These are phyloP conservation scores for Colletotrichum incanum DNA, from an alignment of 2,329 filamentous ascomycete genomes.

Conservation along the genomic window DNA sequence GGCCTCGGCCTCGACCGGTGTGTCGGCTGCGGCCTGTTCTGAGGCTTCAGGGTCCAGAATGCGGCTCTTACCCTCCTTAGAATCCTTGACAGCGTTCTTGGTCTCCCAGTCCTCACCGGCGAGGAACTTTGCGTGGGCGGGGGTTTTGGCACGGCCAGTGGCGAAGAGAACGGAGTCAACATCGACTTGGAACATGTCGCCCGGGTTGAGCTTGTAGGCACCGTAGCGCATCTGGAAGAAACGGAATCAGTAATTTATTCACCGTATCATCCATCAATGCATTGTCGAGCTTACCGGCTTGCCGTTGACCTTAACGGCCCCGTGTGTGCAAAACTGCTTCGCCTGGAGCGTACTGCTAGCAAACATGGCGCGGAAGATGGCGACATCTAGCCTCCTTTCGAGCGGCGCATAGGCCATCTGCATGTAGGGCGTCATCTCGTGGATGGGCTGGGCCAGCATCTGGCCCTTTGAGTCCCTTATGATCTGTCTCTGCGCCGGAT, in stretches of 20 bases:
- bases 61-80: slow-evolving; percentile 48
- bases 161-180: slow-evolving; percentile 89
- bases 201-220: slow-evolving; percentile 94
- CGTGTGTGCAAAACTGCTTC: slow-evolving; percentile 93
- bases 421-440: slow-evolving; percentile 85
- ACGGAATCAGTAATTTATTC: neutral
- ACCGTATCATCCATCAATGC: neutral
- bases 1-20: slow-evolving; percentile 44
- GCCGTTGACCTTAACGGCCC: slow-evolving; percentile 94
- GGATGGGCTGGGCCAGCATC: slow-evolving; percentile 53
- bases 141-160: slow-evolving; percentile 81
- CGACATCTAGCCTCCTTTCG: slow-evolving; percentile 93
- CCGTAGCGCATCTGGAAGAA: slow-evolving; percentile 85
- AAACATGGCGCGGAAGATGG: slow-evolving; percentile 93
- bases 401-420: slow-evolving; percentile 95
- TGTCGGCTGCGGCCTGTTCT: slow-evolving; percentile 29
- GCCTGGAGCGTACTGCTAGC: slow-evolving; percentile 94
- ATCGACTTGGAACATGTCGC: slow-evolving; percentile 98
- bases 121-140: slow-evolving; percentile 40
- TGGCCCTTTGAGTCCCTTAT: slow-evolving; percentile 7
- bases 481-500: neutral
- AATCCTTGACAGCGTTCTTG: slow-evolving; percentile 49
- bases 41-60: slow-evolving; percentile 29
- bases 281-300: slow-evolving; percentile 77
- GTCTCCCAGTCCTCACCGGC: slow-evolving; percentile 47